Base-by-base conservation (phyloP, 352 stramenopile genomes). In the Phytophthora multivora region DNA sequence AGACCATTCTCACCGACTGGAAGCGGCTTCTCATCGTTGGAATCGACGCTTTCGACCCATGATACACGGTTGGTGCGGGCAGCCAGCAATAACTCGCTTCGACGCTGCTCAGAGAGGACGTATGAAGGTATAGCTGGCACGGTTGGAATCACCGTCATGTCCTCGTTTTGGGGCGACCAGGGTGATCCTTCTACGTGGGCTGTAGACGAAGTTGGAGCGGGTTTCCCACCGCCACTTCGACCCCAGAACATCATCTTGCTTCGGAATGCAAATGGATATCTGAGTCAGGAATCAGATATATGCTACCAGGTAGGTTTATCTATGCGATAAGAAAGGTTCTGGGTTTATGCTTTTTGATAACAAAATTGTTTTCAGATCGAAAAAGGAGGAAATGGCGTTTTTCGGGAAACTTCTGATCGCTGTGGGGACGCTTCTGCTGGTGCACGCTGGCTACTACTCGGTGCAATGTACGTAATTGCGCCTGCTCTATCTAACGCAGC, bases 371-470 rank as follows among this genome's bases (percentile, higher is more conserved):
- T 41, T 48, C 5, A 51, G 38, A 40, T 28, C 41, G 21, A 23
- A 58, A 38, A 26, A 8, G 15, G 18, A 21, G 57, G n/a, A 5
- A 33, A 88, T 87, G 80, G 64, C 51, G 63, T 64, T 83, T 54
- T 66, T 91, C 40, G 82, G 85, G 51, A 91, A 90, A 69, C 50
- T 91, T 52, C 51, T 93, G 30, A 83, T 93, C 63, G 72, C 75
- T 25, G 28, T 90, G 42, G 85, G 80, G 66, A 70, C 79, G 57
- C 60, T 89, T 28, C 66, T 91, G 59, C 73, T 93, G 42, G 56
- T 91, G 40, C 85, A 93, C 65, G 82, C 82, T 1, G 82, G 82
- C 50, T 93, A 93, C 69, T 93, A 91, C 72, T 89, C 85, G 11
- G 71, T 93, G 55, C 73, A 91, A 55, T 93, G 85, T 93, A 79